These are phyloP conservation scores for Coemansia asiatica DNA, from an alignment of 192 early-diverging fungal genomes.

Conservation along the genomic window DNA sequence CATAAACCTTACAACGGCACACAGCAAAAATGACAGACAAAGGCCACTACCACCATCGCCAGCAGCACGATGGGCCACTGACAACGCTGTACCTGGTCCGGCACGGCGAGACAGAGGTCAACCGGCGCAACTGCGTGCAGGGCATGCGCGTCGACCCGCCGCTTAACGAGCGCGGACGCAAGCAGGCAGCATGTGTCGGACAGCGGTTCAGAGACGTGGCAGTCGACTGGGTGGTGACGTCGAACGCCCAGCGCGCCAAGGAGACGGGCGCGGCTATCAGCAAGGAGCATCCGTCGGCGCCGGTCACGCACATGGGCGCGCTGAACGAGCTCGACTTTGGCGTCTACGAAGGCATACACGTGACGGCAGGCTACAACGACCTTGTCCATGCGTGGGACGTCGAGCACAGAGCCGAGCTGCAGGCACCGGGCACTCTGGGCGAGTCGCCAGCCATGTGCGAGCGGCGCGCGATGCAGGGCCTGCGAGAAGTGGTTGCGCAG, in stretches of 20 bases:
- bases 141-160: slow-evolving; percentile 48
- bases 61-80: not conserved
- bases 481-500: slow-evolving; percentile 18
- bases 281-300: slow-evolving; percentile 22
- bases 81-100: slow-evolving; percentile 45
- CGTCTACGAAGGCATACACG: slow-evolving; percentile 40
- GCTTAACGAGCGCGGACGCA: slow-evolving; percentile 40
- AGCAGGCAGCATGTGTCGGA: slow-evolving; percentile 35
- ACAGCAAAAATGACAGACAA: too few relatives aligned
- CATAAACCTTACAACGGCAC: too few relatives aligned
- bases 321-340: slow-evolving; percentile 46
- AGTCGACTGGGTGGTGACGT: slow-evolving; percentile 51
- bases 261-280: slow-evolving; percentile 34
- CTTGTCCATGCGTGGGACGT: slow-evolving; percentile 29
- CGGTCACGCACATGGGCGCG: slow-evolving; percentile 14
- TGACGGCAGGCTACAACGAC: slow-evolving; percentile 39
- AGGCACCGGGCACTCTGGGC: slow-evolving; percentile 22
- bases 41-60: too few relatives aligned
- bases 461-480: slow-evolving; percentile 25
- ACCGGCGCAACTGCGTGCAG: slow-evolving; percentile 43
- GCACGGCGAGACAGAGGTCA: slow-evolving; percentile 54
- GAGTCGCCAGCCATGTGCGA: slow-evolving; percentile 31
- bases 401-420: slow-evolving; percentile 10
- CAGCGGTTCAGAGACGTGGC: slow-evolving; percentile 22
- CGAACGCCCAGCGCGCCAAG: slow-evolving; percentile 25